Base-by-base conservation (phyloP, 2,329 filamentous ascomycete species). In the Xylaria multiplex region DNA sequence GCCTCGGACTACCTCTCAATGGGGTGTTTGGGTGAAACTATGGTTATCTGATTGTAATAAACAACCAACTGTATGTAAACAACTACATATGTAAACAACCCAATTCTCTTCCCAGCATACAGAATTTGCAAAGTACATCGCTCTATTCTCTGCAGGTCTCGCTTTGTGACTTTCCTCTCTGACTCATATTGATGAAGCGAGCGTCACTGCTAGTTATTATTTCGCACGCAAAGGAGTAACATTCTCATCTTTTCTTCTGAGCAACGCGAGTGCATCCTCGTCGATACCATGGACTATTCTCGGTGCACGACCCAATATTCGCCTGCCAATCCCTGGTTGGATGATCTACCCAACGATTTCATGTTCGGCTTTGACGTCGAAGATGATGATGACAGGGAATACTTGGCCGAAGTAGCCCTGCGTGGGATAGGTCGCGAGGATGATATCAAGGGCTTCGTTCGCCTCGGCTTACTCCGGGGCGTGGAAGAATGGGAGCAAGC, bases 401-500 rank as follows among this genome's bases (percentile, higher is more conserved):
- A 76, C 49, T 63, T 79, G 14, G 56, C 59, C 43, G 68, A 73
- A 3, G 50, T 75, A 13, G 71, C 77, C 19, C 68, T 69, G 7
- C 71, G 70, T 13, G 70, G 75, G 2, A 63, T 61, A 16, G 76
- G 64, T 2, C 65, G 72, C 2, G 64, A 63, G 2, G 70, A 72
- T 0, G 76, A 78, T 6, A 59, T 80, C 56, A 63, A 70, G 11
- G 52, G 72, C 9, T 66, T 80, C 27, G 59, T 66, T 8, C 56
- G 57, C 16, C 63, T 75, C 8, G 76, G 77, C 52, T 68, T 81
- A 1, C 62, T 75, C 48, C 74, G 75, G 9, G 76, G 77, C 0
- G 58, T 71, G 9, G 78, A 80, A 52, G 74, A 79, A 49, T 79
- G 76, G 73, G 68, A 77, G 14, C 74, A 79, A 68, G 70, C 77